phyloP scores from a whole-genome alignment of 1,284 basidiomycete genomes.

The Ustilago nuda region DNA sequence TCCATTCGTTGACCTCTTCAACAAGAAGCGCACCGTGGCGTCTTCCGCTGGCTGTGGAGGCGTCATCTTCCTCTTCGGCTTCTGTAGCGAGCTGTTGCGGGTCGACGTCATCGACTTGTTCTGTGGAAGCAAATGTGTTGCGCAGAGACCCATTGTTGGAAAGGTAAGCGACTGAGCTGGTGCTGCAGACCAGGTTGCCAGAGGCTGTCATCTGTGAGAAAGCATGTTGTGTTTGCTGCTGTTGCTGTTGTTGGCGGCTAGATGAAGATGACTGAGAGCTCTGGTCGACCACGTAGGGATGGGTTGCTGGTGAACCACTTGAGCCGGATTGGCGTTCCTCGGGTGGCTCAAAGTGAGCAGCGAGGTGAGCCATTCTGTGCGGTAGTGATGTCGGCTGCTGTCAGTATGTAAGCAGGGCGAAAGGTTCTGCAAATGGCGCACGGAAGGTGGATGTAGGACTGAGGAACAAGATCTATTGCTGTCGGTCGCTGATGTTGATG shows the following conservation, averaged over 20 bases:
- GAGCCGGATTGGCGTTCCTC: constrained; percentile 21
- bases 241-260: constrained; percentile 17
- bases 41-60: constrained; percentile 59
- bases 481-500: too few species aligned
- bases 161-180: constrained; percentile 10
- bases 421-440: too few species aligned
- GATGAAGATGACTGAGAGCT: constrained; percentile 17
- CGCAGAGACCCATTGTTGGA: constrained; percentile 8
- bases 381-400: not conserved
- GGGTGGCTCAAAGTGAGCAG: constrained; percentile 43
- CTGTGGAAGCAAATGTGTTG: constrained; percentile 14
- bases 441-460: too few species aligned
- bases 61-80: constrained; percentile 55
- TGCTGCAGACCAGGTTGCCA: constrained; percentile 16
- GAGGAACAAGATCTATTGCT: too few species aligned
- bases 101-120: constrained; percentile 33
- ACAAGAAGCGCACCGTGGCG: constrained; percentile 65
- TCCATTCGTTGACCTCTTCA: constrained; percentile 65
- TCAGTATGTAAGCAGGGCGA: constrained; percentile 5
- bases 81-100: constrained; percentile 37
- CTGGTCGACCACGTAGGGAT: constrained; percentile 20
- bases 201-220: constrained; percentile 32
- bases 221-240: constrained; percentile 19
- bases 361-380: constrained; percentile 41
- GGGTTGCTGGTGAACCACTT: constrained; percentile 22